Evolutionary conservation across 371 early-diverging fungal genomes (phyloP).

Genomic region (Parasitella parasitica): DNA sequence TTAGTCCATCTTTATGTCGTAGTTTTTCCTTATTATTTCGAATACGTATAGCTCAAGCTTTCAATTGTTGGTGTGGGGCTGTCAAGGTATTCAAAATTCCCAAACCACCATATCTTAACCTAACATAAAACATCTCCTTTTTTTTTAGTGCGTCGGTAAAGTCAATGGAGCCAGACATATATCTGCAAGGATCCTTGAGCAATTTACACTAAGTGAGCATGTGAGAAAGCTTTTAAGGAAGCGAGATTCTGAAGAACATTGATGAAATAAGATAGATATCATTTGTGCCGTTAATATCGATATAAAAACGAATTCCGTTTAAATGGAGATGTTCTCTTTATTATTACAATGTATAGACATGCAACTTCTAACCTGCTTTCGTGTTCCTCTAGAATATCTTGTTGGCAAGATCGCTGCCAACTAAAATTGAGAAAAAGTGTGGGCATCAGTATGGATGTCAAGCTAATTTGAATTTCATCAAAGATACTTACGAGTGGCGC

Average conservation of each 20-base stretch:
- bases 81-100: constrained; percentile 5
- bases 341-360: neutral
- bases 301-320: too few species aligned
- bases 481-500: constrained; percentile 37
- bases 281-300: too few species aligned
- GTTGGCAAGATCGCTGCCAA: constrained; percentile 31
- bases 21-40: too few species aligned
- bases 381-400: constrained; percentile 27
- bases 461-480: neutral
- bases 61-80: constrained; percentile 21
- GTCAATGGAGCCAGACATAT: constrained; percentile 13
- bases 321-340: neutral
- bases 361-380: too few species aligned
- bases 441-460: neutral
- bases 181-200: constrained; percentile 2
- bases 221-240: constrained; percentile 8
- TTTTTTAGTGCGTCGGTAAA: constrained; percentile 6
- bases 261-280: neutral
- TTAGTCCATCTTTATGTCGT: too few species aligned
- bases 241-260: neutral
- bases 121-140: too few species aligned
- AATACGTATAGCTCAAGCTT: constrained; percentile 12
- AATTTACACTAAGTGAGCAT: constrained; percentile 8
- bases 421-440: constrained; percentile 16
- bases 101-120: too few species aligned